Conservation (phyloP, 2,329 filamentous ascomycete genomes). For the Apiospora sp. region DNA sequence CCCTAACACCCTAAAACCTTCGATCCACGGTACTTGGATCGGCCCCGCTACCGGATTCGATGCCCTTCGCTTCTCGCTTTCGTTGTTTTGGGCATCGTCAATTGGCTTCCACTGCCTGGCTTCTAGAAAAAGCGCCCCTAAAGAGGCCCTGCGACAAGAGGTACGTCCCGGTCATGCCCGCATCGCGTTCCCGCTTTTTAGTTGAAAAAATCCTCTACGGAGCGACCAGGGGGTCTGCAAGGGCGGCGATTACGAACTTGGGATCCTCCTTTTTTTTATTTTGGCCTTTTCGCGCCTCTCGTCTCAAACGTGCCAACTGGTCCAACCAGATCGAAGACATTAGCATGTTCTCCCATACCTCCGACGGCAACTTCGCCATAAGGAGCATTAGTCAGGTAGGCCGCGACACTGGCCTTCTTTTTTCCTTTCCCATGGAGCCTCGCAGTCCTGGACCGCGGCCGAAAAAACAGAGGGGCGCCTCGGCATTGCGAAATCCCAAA, state of each 20-base stretch:
- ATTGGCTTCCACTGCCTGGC: neutral
- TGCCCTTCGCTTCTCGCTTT: neutral
- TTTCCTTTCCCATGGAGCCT: neutral
- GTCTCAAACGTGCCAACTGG: conserved; percentile 8
- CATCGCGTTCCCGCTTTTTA: conserved; percentile 8
- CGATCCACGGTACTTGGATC: conserved; percentile 15
- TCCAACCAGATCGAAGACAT: conserved; percentile 12
- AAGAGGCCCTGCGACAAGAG: neutral
- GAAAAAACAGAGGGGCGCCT: conserved; percentile 14
- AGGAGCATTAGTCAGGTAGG: neutral
- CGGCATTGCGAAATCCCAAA: neutral
- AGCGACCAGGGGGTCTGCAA: neutral
- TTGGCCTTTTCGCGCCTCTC: neutral
- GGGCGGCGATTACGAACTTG: neutral
- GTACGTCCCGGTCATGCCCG: conserved; percentile 13
- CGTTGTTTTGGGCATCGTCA: neutral
- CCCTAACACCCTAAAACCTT: neutral
- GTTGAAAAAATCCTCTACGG: neutral
- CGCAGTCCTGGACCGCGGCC: conserved; percentile 5
- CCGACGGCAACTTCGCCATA: conserved; percentile 12
- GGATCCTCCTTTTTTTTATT: neutral
- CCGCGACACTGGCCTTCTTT: neutral
- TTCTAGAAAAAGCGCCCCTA: conserved; percentile 1
- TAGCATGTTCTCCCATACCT: neutral
- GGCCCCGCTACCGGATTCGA: conserved; percentile 12